A percentile compares a stretch with the other conserved stretches of the same genome.
These are phyloP conservation scores for Blastocystis hominis DNA, from an alignment of 352 stramenopile genomes.

Conservation along the genomic window DNA sequence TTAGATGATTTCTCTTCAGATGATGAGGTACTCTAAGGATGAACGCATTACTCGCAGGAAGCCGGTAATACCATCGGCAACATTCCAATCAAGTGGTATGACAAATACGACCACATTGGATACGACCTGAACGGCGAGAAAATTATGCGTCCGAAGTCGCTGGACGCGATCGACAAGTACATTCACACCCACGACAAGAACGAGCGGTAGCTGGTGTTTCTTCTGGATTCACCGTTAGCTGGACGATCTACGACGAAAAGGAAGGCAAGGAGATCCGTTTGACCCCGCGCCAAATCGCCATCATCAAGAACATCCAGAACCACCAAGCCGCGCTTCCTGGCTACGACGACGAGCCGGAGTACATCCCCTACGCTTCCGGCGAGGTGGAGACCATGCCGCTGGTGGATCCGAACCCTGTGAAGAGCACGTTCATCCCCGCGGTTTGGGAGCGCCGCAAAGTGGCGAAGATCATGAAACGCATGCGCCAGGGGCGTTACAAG, in stretches of 20 bases:
- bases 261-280: conserved; percentile 93
- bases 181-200: conserved; percentile 61
- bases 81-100: conserved; percentile 97
- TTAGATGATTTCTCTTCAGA: conserved; percentile 95
- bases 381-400: conserved; percentile 78
- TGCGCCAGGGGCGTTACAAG: conserved; percentile 55
- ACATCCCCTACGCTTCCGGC: conserved; percentile 76
- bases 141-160: conserved; percentile 80
- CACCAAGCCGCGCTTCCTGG: conserved; percentile 78
- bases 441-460: conserved; percentile 61
- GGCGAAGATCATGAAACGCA: conserved; percentile 66
- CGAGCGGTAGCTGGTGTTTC: background rate
- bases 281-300: conserved; percentile 86
- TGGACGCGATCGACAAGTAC: conserved; percentile 75
- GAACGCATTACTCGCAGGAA: conserved; percentile 69
- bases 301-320: conserved; percentile 89
- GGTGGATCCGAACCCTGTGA: conserved; percentile 70
- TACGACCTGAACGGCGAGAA: conserved; percentile 92
- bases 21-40: conserved; percentile 71
- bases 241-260: conserved; percentile 94
- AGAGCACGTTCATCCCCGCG: conserved; percentile 61
- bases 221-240: conserved; percentile 60
- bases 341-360: conserved; percentile 80
- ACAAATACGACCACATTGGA: conserved; percentile 98
- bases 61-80: conserved; percentile 89